Percentiles rank a stretch among this genome's conserved stretches.
These are phyloP conservation scores for Takashimella koratensis DNA, from an alignment of 1,284 basidiomycete genomes.

Conservation along the genomic window DNA sequence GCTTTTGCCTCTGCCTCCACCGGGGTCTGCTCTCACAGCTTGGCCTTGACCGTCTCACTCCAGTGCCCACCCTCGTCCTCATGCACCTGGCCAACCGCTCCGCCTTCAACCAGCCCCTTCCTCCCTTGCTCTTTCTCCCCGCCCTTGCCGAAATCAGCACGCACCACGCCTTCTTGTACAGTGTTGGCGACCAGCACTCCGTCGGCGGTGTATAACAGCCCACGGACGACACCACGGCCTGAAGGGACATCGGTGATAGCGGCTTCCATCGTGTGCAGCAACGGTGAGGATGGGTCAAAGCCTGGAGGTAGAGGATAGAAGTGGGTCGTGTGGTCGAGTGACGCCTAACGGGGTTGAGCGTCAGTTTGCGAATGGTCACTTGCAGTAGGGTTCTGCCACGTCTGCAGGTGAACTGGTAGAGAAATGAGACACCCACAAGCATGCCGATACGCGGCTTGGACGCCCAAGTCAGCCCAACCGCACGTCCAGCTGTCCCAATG, in stretches of 20 bases:
- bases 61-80: too few relatives aligned
- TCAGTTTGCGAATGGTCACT: too few relatives aligned
- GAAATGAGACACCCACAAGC: slow-evolving; percentile 65
- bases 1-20: too few relatives aligned
- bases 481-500: slow-evolving; percentile 62
- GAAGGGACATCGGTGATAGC: slow-evolving; percentile 58
- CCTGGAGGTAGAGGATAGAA: slow-evolving; percentile 69
- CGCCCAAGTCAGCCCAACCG: slow-evolving; percentile 59
- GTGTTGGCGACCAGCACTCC: slow-evolving; percentile 72
- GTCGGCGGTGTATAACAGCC: slow-evolving; percentile 67
- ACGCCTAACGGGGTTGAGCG: slow-evolving; percentile 55
- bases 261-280: slow-evolving; percentile 73
- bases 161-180: slow-evolving; percentile 71
- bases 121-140: slow-evolving; percentile 18
- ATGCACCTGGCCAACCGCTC: slow-evolving; percentile 20
- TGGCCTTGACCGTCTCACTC: slow-evolving; percentile 31
- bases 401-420: too few relatives aligned
- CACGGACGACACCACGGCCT: slow-evolving; percentile 70
- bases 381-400: too few relatives aligned
- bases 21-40: slow-evolving; percentile 22
- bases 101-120: slow-evolving; percentile 27
- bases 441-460: slow-evolving; percentile 57
- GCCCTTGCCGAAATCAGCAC: slow-evolving; percentile 31
- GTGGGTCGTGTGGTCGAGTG: slow-evolving; percentile 78
- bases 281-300: slow-evolving; percentile 73